Evolutionary conservation across 768 basidiomycete genomes (phyloP), one percentile per base, ranked within the genome.

Genomic region (Antrodiella citrinella): DNA sequence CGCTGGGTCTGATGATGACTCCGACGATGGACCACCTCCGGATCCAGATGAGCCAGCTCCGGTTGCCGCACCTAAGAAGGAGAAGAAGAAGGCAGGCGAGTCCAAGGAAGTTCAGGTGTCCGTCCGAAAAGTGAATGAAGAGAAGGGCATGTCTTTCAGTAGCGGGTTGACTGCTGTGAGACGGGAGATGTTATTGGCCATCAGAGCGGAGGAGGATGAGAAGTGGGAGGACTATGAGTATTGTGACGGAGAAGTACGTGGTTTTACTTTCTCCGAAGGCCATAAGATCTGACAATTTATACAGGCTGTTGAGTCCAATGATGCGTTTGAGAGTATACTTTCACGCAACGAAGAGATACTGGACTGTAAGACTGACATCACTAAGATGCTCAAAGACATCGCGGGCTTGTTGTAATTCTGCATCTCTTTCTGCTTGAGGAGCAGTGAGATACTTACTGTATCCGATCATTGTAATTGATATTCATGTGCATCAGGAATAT

Each of bases 91-190:
- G 0, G 49, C 65, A 0, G 74, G 67, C n/a, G 84, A 86, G 46
- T 75, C 78, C 13, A 84, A 76, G 58, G 89, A 91, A 63, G 80
- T 90, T 11, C 86, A 88, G 56, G 84, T 89, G 20, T 77, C 86
- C 18, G 81, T 83, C 2, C 75, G 83, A 44, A 86, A 82, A 67
- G 62, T 71, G 7, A 68, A 63, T 5, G 86, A 87, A 45, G 85
- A 87, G 50, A 81, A 81, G 54, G 70, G 72, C 3, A 66, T 69
- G 39, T 62, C 65, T n/a, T 59, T 75, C 26, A 77, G 77, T 57
- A 84, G 85, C 9, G 82, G 85, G 0, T 65, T 91, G 47, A 86
- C 89, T 42, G 63, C 75, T 4, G 78, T 80, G 9, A 73, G 89
- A 45, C 74, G 86, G 58, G 89, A 92, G 56, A 88, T 92, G 77